Conservation (phyloP, 2,329 filamentous ascomycete genomes). For the Pseudogymnoascus sp. region DNA sequence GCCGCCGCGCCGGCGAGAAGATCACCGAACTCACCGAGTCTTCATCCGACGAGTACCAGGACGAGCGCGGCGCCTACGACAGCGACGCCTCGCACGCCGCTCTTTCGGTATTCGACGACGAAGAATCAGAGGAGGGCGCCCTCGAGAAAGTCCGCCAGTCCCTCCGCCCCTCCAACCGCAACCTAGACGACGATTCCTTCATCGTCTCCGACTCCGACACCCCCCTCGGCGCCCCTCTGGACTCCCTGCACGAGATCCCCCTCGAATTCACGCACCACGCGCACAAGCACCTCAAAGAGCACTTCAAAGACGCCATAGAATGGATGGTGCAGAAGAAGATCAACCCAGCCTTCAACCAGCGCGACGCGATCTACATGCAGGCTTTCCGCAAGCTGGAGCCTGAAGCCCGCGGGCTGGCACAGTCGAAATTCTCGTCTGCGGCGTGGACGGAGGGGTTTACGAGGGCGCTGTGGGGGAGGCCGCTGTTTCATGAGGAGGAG, state of each 20-base stretch:
- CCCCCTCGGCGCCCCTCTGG: conserved; percentile 47
- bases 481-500: conserved; percentile 45
- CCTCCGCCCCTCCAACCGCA: conserved; percentile 12
- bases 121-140: conserved; percentile 36
- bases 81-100: conserved; percentile 27
- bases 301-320: conserved; percentile 66
- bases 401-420: conserved; percentile 58
- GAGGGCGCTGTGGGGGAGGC: conserved; percentile 56
- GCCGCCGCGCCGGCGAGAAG: conserved; percentile 33
- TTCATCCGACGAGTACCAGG: conserved; percentile 15
- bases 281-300: conserved; percentile 58
- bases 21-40: conserved; percentile 31
- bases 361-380: conserved; percentile 56
- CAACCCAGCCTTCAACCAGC: conserved; percentile 58
- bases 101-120: conserved; percentile 43
- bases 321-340: conserved; percentile 77
- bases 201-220: conserved; percentile 50
- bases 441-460: conserved; percentile 62
- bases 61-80: conserved; percentile 15
- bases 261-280: conserved; percentile 60
- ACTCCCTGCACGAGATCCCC: conserved; percentile 44
- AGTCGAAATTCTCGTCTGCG: conserved; percentile 63
- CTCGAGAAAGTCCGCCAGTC: conserved; percentile 12
- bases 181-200: conserved; percentile 42
- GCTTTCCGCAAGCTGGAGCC: conserved; percentile 66